Conservation (phyloP, 2,329 filamentous ascomycete species). For the Scytalidium sp. region DNA sequence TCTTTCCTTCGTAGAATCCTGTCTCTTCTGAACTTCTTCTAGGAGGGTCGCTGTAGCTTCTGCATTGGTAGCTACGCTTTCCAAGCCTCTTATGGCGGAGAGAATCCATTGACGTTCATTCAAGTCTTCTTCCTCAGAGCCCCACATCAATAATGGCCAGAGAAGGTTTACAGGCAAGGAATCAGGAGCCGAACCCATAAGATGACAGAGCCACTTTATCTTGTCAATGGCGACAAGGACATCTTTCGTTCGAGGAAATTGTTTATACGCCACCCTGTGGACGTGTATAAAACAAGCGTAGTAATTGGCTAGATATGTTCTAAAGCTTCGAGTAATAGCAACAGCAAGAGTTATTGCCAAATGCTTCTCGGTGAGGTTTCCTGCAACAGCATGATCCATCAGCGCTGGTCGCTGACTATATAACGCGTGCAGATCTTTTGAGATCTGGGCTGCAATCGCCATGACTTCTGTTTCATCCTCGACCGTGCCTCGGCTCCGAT, state of each 20-base stretch:
- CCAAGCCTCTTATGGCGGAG: slow-evolving; percentile 44
- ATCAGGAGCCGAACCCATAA: slow-evolving; percentile 40
- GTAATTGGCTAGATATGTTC: slow-evolving; percentile 55
- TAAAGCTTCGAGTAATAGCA: slow-evolving; percentile 49
- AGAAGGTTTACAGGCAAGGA: slow-evolving; percentile 53
- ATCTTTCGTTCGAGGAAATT: slow-evolving; percentile 37
- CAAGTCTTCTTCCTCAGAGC: slow-evolving; percentile 49
- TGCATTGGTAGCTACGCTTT: slow-evolving; percentile 41
- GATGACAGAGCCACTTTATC: slow-evolving; percentile 43
- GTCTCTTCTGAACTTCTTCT: slow-evolving; percentile 41
- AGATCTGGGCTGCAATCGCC: slow-evolving; percentile 48
- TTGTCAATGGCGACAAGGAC: slow-evolving; percentile 48
- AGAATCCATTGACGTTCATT: slow-evolving; percentile 49
- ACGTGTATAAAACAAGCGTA: slow-evolving; percentile 54
- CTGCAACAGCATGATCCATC: slow-evolving; percentile 54
- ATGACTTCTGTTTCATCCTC: slow-evolving; percentile 58
- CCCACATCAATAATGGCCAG: slow-evolving; percentile 55
- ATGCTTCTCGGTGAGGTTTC: slow-evolving; percentile 44
- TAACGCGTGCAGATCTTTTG: slow-evolving; percentile 45
- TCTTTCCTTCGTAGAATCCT: slow-evolving; percentile 36
- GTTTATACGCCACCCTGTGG: slow-evolving; percentile 54
- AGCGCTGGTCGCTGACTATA: slow-evolving; percentile 49
- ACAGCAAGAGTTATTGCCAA: slow-evolving; percentile 46
- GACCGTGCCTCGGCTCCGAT: slow-evolving; percentile 52
- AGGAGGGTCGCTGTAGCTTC: slow-evolving; percentile 43